phyloP scores from a whole-genome alignment of 805 yeast genomes.

The Maudiozyma turicensis region DNA sequence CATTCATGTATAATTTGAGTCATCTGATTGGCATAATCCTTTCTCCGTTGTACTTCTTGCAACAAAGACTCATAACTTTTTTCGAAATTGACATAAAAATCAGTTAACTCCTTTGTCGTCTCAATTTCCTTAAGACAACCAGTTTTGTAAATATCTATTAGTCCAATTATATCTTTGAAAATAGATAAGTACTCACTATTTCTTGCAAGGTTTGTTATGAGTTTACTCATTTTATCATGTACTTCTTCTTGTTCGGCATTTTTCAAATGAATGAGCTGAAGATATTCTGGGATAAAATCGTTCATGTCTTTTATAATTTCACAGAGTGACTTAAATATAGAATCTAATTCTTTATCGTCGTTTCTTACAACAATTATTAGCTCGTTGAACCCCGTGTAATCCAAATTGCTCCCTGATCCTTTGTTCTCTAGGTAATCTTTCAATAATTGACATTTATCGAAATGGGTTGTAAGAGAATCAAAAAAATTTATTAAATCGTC shows the following conservation, averaged over 20 bases:
- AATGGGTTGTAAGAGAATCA: conserved; percentile 68
- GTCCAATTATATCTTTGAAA: conserved; percentile 22
- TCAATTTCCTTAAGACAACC: conserved; percentile 21
- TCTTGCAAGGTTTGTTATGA: conserved; percentile 18
- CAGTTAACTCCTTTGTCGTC: conserved; percentile 29
- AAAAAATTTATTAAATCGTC: conserved; percentile 60
- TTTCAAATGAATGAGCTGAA: conserved; percentile 26
- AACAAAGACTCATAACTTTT: conserved; percentile 43
- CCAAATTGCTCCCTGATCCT: conserved; percentile 4
- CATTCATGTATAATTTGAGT: conserved; percentile 33
- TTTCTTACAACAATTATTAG: conserved; percentile 38
- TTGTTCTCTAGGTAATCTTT: conserved; percentile 17
- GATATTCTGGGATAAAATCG: conserved; percentile 13
- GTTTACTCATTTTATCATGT: conserved; percentile 12
- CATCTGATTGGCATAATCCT: conserved; percentile 34
- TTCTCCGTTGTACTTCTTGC: conserved; percentile 45
- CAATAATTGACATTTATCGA: conserved; percentile 58
- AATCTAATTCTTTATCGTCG: conserved; percentile 49
- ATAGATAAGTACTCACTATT: conserved; percentile 24
- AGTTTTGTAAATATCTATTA: conserved; percentile 29
- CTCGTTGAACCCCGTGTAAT: conserved; percentile 28
- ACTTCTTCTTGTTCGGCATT: conserved; percentile 13
- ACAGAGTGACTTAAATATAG: conserved; percentile 41
- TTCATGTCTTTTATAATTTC: conserved; percentile 30
- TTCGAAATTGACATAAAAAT: conserved; percentile 43